A percentile compares a stretch with the other conserved stretches of the same genome.
Conservation (phyloP, 768 basidiomycete species). For the Tephrocybe sp. region DNA sequence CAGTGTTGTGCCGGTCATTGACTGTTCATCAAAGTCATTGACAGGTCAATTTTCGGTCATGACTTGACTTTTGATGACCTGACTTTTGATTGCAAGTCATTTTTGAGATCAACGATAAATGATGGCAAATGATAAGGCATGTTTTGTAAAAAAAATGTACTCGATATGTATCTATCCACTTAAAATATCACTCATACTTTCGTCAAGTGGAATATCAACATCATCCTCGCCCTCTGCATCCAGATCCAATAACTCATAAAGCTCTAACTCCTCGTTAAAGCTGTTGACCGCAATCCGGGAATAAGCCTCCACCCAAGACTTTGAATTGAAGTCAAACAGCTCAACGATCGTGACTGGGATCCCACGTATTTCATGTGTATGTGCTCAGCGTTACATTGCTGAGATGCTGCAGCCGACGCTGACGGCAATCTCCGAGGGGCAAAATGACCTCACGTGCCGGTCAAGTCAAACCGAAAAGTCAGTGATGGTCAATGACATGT, state of each 20-base stretch:
- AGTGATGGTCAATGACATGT: too few relatives aligned
- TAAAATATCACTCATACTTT: background rate
- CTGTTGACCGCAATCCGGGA: background rate
- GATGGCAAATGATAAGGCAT: background rate
- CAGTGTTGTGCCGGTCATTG: constrained; percentile 7
- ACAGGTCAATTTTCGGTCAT: background rate
- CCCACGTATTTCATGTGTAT: too few relatives aligned
- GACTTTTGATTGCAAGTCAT: too few relatives aligned
- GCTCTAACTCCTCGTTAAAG: constrained; percentile 10
- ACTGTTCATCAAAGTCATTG: constrained; percentile 2
- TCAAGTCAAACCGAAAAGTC: too few relatives aligned
- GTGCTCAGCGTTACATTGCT: too few relatives aligned
- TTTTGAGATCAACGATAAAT: background rate
- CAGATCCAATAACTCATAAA: constrained; percentile 12
- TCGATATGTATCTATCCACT: background rate
- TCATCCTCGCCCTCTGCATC: constrained; percentile 11
- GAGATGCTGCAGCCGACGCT: too few relatives aligned
- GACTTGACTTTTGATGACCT: too few relatives aligned
- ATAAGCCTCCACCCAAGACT: background rate
- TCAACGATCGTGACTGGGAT: too few relatives aligned
- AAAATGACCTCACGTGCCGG: too few relatives aligned
- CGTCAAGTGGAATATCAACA: constrained; percentile 1
- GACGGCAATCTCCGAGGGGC: too few relatives aligned
- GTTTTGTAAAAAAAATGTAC: background rate
- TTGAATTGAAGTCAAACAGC: too few relatives aligned